Conservation (phyloP, 2,329 filamentous ascomycete species). For the Claviceps citrina region DNA sequence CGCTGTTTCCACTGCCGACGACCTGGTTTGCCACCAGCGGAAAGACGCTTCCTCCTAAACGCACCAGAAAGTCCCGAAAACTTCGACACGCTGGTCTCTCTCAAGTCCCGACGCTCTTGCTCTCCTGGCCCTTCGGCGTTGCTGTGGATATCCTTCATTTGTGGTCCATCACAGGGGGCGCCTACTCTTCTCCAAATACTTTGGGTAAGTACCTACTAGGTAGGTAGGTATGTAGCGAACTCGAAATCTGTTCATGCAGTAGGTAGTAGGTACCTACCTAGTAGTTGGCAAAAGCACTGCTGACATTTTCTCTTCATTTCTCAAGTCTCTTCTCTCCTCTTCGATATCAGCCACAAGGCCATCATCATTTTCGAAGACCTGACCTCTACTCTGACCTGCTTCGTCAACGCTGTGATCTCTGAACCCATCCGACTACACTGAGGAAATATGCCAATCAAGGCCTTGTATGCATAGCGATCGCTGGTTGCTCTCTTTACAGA, state of each 20-base stretch:
- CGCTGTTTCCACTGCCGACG: neutral
- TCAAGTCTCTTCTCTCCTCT: conserved; percentile 4
- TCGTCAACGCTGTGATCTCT: conserved; percentile 4
- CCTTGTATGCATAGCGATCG: conserved; percentile 26
- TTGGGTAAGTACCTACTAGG: conserved; percentile 3
- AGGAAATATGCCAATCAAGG: conserved; percentile 11
- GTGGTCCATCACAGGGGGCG: neutral
- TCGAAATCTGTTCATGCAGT: neutral
- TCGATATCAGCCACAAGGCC: conserved; percentile 5
- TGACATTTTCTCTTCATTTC: conserved; percentile 3
- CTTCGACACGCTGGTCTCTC: neutral
- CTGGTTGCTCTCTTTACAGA: conserved; percentile 17
- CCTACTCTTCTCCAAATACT: conserved; percentile 2
- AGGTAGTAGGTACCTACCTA: neutral
- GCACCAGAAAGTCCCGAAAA: neutral
- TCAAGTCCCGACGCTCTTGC: neutral
- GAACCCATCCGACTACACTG: conserved; percentile 3
- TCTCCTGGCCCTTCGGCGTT: neutral
- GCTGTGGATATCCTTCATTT: neutral
- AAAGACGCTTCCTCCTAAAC: neutral
- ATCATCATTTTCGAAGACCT: conserved; percentile 6
- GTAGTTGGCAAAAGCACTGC: conserved; percentile 1
- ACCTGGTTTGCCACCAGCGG: neutral
- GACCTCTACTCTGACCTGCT: conserved; percentile 6
- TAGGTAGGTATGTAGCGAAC: neutral